Evolutionary conservation across 202 grass and related monocot genomes (phyloP).

Genomic region (Setaria viridis): DNA sequence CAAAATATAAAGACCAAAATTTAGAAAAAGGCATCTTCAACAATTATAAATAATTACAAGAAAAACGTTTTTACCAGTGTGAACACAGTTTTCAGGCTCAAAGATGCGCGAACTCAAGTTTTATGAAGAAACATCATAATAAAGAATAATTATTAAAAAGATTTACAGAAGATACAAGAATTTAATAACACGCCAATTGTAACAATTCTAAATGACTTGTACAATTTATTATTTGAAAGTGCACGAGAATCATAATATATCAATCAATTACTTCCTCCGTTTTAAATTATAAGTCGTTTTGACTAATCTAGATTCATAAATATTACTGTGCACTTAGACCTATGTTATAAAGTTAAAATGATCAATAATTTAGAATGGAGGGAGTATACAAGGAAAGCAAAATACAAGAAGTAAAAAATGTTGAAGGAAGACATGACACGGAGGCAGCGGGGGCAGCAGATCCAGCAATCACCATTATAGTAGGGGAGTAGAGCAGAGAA

Average conservation of each 20-base stretch:
- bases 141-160: background rate
- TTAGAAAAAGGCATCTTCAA: too few relatives aligned
- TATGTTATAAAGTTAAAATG: too few relatives aligned
- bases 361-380: too few relatives aligned
- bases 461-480: conserved; percentile 19
- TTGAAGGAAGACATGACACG: background rate
- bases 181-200: background rate
- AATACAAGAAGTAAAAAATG: background rate
- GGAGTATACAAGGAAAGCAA: background rate
- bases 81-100: too few relatives aligned
- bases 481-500: background rate
- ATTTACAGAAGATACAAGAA: background rate
- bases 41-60: background rate
- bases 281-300: too few relatives aligned
- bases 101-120: background rate
- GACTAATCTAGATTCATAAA: too few relatives aligned
- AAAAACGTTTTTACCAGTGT: background rate
- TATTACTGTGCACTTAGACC: too few relatives aligned
- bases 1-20: background rate
- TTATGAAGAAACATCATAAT: background rate
- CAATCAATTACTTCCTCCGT: too few relatives aligned
- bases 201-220: background rate
- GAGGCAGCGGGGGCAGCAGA: background rate
- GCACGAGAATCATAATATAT: background rate
- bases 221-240: background rate